Evolutionary conservation across 257 asterid genomes (phyloP), one percentile per base, ranked within the genome.

Genomic region (Nicotiana paniculata): DNA sequence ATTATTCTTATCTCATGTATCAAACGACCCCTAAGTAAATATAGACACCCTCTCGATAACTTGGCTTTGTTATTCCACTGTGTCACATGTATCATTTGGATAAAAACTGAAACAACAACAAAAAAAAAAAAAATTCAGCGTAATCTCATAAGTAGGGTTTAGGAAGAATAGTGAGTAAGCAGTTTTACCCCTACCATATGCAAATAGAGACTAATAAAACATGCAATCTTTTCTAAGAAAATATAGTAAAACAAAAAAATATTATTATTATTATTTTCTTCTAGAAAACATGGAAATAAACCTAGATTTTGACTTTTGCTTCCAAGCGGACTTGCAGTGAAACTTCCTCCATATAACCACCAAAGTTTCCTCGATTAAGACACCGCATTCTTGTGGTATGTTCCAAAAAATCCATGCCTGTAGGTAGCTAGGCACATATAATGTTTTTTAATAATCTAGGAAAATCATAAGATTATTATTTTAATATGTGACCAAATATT

Each of bases 311-410:
- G 79, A 74, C 63, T 48, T 48, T 48, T 48, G 21, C 32, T 77
- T 65, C 58, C 8, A 12, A 32, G 79, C 8, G 59, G 2, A 30
- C 12, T 11, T 21, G 55, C 35, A 51, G 13, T 11, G 79, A 63
- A 28, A 48, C 53, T 74, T 46, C 67, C 33, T n/a, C 2, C 21
- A 6, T 74, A 43, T 74, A 74, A 74, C 79, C 24, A 74, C 80
- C 67, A 18, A 58, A 26, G 90, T 86, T 86, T 89, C 92, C 90
- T 89, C 84, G 80, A 79, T 82, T 72, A 77, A 82, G 85, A 89
- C 89, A 82, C 77, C 77, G 83, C 79, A 69, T 54, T 82, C 43
- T 43, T 55, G 84, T 39, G 82, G 26, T 26, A 63, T 58, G 83
- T 46, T 46, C 58, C 43, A 24, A 65, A 75, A 84, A 66, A 78